A percentile compares a stretch with the other conserved stretches of the same genome.
Evolutionary conservation across 352 stramenopile genomes (phyloP).

Genomic region (Pythium rishiriense): DNA sequence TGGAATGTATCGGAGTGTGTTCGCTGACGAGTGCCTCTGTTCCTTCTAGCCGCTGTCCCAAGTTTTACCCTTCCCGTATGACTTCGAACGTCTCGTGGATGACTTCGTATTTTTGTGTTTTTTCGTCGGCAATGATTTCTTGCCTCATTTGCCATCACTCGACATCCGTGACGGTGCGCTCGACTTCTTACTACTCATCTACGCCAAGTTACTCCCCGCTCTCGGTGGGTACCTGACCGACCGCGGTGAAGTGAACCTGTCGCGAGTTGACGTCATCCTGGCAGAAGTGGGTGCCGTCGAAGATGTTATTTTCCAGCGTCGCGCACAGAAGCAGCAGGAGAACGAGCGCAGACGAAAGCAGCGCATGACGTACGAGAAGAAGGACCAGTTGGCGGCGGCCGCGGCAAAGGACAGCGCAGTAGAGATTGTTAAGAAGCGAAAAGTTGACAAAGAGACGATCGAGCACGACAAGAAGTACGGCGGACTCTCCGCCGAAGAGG

Average conservation of each 20-base stretch:
- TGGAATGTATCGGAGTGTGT: background rate
- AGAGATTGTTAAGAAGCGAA: conserved; percentile 79
- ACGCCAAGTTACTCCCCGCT: conserved; percentile 85
- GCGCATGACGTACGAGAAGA: conserved; percentile 68
- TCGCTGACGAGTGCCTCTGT: background rate
- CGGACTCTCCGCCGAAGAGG: conserved; percentile 59
- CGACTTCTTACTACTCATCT: conserved; percentile 98
- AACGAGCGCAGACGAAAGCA: conserved; percentile 72
- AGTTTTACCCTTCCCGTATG: conserved; percentile 92
- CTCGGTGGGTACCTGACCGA: conserved; percentile 96
- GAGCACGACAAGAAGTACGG: conserved; percentile 72
- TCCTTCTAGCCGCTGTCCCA: conserved; percentile 42
- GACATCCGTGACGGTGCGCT: conserved; percentile 98
- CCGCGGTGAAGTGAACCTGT: conserved; percentile 94
- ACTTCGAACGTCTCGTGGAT: conserved; percentile 98
- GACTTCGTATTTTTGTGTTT: conserved; percentile 99
- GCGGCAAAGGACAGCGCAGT: conserved; percentile 71
- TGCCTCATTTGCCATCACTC: conserved; percentile 97
- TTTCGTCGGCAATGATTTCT: conserved; percentile 99
- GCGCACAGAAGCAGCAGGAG: conserved; percentile 82
- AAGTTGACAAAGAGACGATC: conserved; percentile 65
- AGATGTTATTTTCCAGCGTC: conserved; percentile 93
- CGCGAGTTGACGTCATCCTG: conserved; percentile 95
- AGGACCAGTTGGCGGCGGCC: conserved; percentile 59
- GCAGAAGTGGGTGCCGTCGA: conserved; percentile 95